Conservation (phyloP, 768 basidiomycete species). For the Termitomyces sp. region DNA sequence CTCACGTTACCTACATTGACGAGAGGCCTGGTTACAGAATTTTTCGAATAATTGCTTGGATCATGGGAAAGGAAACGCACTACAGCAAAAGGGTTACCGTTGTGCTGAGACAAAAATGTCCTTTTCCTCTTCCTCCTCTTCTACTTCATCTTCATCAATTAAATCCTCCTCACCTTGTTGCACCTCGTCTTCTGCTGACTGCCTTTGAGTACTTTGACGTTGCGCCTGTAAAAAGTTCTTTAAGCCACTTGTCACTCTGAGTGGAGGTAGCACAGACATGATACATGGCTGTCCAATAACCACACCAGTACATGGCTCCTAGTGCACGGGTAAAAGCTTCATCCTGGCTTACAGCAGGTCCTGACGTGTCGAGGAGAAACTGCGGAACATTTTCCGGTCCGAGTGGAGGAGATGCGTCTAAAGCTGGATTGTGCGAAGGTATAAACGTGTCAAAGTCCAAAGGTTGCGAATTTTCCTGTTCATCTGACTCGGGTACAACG, state of each 20-base stretch:
- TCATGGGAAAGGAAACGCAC: not conserved
- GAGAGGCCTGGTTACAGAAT: not conserved
- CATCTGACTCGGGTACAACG: not conserved
- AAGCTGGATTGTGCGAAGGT: slow-evolving; percentile 62
- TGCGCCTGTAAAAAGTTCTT: slow-evolving; percentile 24
- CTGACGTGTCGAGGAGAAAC: slow-evolving; percentile 26
- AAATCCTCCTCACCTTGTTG: slow-evolving; percentile 13
- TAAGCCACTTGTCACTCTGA: not conserved
- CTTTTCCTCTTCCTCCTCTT: slow-evolving; percentile 21
- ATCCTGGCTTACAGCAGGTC: slow-evolving; percentile 49
- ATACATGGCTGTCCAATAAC: slow-evolving; percentile 85
- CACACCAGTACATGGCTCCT: slow-evolving; percentile 81
- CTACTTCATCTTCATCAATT: slow-evolving; percentile 8
- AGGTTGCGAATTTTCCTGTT: slow-evolving; percentile 45
- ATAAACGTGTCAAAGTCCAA: slow-evolving; percentile 68
- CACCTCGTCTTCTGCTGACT: slow-evolving; percentile 12
- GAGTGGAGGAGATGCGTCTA: slow-evolving; percentile 26
- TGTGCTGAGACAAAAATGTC: slow-evolving; percentile 33
- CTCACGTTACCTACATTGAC: not conserved
- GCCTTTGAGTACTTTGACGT: slow-evolving; percentile 18
- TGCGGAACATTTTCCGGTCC: slow-evolving; percentile 20
- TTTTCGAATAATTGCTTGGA: not conserved
- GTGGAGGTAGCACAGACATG: slow-evolving; percentile 43
- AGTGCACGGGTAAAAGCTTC: slow-evolving; percentile 75
- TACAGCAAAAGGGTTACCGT: slow-evolving; percentile 20